phyloP scores from a whole-genome alignment of 1,284 basidiomycete species.

The Cryptococcus sp. region DNA sequence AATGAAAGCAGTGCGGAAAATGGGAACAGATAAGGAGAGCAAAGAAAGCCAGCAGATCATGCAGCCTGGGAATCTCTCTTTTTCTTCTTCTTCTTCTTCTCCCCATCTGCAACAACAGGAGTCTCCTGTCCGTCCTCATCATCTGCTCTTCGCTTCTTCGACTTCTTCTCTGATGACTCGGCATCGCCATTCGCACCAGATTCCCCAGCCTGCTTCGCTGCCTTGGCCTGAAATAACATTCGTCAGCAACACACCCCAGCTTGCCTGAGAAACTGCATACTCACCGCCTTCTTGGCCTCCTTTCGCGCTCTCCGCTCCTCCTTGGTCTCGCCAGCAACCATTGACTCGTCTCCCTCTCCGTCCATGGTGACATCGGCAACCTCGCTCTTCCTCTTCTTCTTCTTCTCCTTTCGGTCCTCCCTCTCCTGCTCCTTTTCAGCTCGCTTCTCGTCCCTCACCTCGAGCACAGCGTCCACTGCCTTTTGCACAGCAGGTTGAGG shows the following conservation, averaged over 20 bases:
- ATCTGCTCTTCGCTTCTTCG: conserved; percentile 55
- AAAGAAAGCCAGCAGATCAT: background rate
- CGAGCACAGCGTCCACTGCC: conserved; percentile 62
- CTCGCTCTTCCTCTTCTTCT: conserved; percentile 62
- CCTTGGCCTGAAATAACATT: conserved; percentile 30
- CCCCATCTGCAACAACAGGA: conserved; percentile 26
- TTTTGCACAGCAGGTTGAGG: conserved; percentile 70
- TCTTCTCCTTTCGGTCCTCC: conserved; percentile 70
- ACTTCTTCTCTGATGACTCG: conserved; percentile 40
- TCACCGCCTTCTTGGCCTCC: conserved; percentile 55
- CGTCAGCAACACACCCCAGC: background rate
- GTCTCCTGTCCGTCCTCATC: conserved; percentile 43
- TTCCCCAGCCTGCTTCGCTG: conserved; percentile 35
- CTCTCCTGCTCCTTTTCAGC: conserved; percentile 67
- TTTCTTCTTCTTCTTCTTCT: conserved; percentile 66
- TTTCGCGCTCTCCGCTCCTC: conserved; percentile 64
- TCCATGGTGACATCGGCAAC: conserved; percentile 54
- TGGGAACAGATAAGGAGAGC: background rate
- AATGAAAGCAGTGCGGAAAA: background rate
- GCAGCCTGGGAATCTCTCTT: conserved; percentile 56
- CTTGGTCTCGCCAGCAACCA: conserved; percentile 54
- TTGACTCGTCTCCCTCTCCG: conserved; percentile 50
- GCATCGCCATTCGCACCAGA: conserved; percentile 10
- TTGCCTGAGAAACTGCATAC: conserved; percentile 8
- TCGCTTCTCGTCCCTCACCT: conserved; percentile 53